phyloP scores from a whole-genome alignment of 1,284 basidiomycete genomes.

The Microbotryum lychnidis-dioicae region DNA sequence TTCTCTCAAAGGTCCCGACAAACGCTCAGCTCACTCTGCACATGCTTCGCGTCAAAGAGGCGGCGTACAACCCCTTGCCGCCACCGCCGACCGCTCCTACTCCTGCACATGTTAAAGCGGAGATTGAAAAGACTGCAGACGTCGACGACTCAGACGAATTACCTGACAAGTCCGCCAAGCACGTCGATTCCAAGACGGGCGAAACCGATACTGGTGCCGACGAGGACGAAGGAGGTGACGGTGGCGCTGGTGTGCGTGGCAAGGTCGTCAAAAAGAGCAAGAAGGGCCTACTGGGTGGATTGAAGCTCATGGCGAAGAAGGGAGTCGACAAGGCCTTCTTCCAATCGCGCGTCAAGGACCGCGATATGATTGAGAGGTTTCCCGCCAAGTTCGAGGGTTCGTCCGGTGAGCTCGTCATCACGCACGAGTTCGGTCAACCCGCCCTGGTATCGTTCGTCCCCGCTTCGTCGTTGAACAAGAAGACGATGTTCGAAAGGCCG shows the following conservation, averaged over 20 bases:
- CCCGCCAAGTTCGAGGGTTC: conserved; percentile 40
- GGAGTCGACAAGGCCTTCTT: conserved; percentile 41
- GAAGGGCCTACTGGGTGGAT: conserved; percentile 36
- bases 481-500: conserved; percentile 34
- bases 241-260: conserved; percentile 31
- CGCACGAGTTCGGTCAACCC: conserved; percentile 21
- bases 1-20: conserved; percentile 50
- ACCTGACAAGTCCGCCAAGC: conserved; percentile 9
- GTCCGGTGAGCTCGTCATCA: conserved; percentile 41
- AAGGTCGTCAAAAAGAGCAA: conserved; percentile 40
- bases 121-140: conserved; percentile 22
- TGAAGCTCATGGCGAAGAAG: conserved; percentile 40
- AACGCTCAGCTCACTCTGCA: conserved; percentile 52
- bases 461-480: conserved; percentile 22
- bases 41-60: conserved; percentile 48
- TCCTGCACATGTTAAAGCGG: conserved; percentile 25
- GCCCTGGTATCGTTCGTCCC: conserved; percentile 36
- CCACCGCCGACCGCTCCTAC: conserved; percentile 42
- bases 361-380: conserved; percentile 37
- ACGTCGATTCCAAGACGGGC: conserved; percentile 10
- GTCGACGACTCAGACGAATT: conserved; percentile 5
- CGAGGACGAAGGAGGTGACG: conserved; percentile 35
- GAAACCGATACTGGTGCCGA: conserved; percentile 17
- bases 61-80: conserved; percentile 44
- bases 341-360: conserved; percentile 38